These are phyloP conservation scores for Suhomyces emberorum DNA, from an alignment of 805 yeast genomes.

Conservation along the genomic window DNA sequence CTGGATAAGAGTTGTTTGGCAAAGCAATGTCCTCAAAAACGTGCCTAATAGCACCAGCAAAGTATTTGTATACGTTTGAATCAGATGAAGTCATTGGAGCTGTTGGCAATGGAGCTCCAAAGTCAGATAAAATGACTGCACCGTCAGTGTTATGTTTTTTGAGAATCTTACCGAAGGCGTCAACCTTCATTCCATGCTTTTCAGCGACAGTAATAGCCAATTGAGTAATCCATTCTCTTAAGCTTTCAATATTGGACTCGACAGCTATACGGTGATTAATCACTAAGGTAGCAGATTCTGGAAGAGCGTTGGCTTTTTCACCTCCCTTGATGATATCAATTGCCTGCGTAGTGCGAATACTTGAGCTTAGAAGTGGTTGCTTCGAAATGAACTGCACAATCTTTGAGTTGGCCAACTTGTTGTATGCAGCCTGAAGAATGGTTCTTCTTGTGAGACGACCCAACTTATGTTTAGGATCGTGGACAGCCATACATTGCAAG, in stretches of 20 bases:
- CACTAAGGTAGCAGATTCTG: conserved; percentile 27
- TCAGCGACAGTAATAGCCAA: conserved; percentile 25
- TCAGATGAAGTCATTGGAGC: conserved; percentile 44
- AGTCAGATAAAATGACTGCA: conserved; percentile 13
- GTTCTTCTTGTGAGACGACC: conserved; percentile 22
- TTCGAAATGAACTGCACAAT: conserved; percentile 17
- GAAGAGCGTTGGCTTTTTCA: conserved; percentile 39
- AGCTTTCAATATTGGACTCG: conserved; percentile 23
- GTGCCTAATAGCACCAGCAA: conserved; percentile 62
- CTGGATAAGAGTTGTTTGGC: conserved; percentile 26
- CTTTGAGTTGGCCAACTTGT: conserved; percentile 30
- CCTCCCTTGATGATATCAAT: conserved; percentile 35
- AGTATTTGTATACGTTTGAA: conserved; percentile 21
- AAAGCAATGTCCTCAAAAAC: conserved; percentile 56
- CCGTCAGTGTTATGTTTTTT: conserved; percentile 12
- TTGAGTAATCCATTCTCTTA: conserved; percentile 17
- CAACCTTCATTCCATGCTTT: conserved; percentile 24
- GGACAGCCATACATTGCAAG: conserved; percentile 63
- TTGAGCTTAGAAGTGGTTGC: conserved; percentile 22
- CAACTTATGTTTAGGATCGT: conserved; percentile 26
- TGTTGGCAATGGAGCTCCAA: conserved; percentile 30
- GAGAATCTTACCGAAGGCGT: conserved; percentile 17
- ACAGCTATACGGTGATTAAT: conserved; percentile 37
- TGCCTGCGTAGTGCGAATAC: conserved; percentile 33
- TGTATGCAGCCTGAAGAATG: conserved; percentile 35